Conservation (phyloP, 1,284 basidiomycete genomes). For the Moesziomyces sp. region DNA sequence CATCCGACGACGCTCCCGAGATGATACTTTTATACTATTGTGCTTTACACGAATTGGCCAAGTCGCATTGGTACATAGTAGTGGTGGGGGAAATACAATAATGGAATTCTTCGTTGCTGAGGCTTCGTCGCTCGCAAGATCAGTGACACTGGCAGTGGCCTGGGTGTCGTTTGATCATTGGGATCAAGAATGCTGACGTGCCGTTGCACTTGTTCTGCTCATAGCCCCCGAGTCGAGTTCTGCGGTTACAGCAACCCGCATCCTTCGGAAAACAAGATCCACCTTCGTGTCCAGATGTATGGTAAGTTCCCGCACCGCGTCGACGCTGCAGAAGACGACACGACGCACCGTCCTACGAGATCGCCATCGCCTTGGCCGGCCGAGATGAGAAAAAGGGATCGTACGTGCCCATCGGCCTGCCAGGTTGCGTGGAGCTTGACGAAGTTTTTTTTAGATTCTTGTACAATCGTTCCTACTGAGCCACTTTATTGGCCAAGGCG, state of each 20-base stretch:
- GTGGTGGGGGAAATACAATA: constrained; percentile 61
- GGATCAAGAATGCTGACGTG: constrained; percentile 10
- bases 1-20: constrained; percentile 22
- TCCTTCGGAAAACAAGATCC: constrained; percentile 94
- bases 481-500: constrained; percentile 19
- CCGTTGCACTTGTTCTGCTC: neutral
- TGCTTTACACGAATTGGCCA: constrained; percentile 51
- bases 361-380: constrained; percentile 13
- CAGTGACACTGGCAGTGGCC: too few relatives aligned
- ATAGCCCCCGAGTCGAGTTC: constrained; percentile 96
- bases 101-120: constrained; percentile 69
- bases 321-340: constrained; percentile 3
- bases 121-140: constrained; percentile 30
- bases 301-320: constrained; percentile 73
- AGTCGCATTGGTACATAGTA: constrained; percentile 48
- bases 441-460: constrained; percentile 52
- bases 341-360: constrained; percentile 3
- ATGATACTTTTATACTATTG: constrained; percentile 50
- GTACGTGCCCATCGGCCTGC: constrained; percentile 44
- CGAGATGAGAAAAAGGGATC: constrained; percentile 53
- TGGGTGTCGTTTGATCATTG: neutral
- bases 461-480: constrained; percentile 69
- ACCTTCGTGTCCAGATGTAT: constrained; percentile 97
- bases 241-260: constrained; percentile 97
- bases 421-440: constrained; percentile 49